Conservation (phyloP, 148 eudicot species). For the Rhododendron simsii region DNA sequence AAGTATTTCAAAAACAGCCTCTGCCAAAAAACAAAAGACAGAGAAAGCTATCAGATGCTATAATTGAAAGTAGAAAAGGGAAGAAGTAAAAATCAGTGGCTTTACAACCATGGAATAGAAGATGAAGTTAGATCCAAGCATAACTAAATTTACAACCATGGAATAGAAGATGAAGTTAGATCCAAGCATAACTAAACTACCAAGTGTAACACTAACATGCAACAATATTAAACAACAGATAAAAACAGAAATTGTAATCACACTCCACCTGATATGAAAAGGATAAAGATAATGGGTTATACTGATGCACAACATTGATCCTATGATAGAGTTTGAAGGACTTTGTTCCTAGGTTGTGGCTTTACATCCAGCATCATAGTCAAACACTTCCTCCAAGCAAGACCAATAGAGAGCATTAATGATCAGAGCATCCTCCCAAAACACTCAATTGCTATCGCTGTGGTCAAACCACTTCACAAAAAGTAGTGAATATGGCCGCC, state of each 20-base stretch:
- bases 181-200: background rate
- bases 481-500: background rate
- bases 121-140: background rate
- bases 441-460: background rate
- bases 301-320: background rate
- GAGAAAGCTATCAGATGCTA: slow-evolving; percentile 7
- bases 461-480: background rate
- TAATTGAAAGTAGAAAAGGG: background rate
- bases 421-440: background rate
- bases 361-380: background rate
- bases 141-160: background rate
- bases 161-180: background rate
- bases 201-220: background rate
- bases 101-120: background rate
- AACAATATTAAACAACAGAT: background rate
- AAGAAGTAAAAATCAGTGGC: background rate
- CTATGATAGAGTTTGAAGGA: background rate
- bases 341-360: background rate
- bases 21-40: slow-evolving; percentile 25
- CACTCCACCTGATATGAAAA: background rate
- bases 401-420: background rate
- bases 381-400: background rate
- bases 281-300: background rate
- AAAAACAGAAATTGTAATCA: background rate
- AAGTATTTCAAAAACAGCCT: slow-evolving; percentile 37